These are phyloP conservation scores for Aspergillus glaucus DNA, from an alignment of 2,329 filamentous ascomycete genomes.

Conservation along the genomic window DNA sequence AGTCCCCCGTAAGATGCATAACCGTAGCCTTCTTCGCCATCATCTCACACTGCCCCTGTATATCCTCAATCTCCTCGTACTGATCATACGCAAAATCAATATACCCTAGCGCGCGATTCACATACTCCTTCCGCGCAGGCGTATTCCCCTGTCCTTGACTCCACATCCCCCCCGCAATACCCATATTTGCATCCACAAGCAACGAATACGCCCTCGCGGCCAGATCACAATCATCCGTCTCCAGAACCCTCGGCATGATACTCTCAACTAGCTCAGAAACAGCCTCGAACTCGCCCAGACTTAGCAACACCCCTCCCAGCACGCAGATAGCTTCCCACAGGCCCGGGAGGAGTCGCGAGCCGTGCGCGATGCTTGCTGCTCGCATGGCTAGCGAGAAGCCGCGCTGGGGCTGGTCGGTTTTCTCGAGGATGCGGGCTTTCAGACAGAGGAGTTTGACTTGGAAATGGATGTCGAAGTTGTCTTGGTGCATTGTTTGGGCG, in stretches of 20 bases:
- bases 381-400: constrained; percentile 72
- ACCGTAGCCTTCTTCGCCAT: constrained; percentile 76
- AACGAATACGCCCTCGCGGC: constrained; percentile 62
- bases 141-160: constrained; percentile 17
- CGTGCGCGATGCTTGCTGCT: constrained; percentile 67
- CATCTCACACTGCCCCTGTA: constrained; percentile 67
- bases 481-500: constrained; percentile 46
- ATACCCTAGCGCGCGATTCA: constrained; percentile 54
- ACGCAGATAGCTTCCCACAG: constrained; percentile 68
- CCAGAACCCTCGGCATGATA: constrained; percentile 69
- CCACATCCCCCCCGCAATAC: constrained; percentile 54
- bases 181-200: constrained; percentile 73
- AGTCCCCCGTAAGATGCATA: constrained; percentile 63
- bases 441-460: constrained; percentile 65
- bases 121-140: constrained; percentile 46
- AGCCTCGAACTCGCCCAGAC: constrained; percentile 63
- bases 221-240: constrained; percentile 59
- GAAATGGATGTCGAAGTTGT: constrained; percentile 58
- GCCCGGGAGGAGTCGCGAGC: constrained; percentile 59
- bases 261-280: constrained; percentile 60
- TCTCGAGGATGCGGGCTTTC: constrained; percentile 65
- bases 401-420: constrained; percentile 62
- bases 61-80: constrained; percentile 62
- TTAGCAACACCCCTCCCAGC: constrained; percentile 62
- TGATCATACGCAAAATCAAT: constrained; percentile 58